Evolutionary conservation across 441 rosid species (phyloP).

Genomic region (Gossypium gossypioides): DNA sequence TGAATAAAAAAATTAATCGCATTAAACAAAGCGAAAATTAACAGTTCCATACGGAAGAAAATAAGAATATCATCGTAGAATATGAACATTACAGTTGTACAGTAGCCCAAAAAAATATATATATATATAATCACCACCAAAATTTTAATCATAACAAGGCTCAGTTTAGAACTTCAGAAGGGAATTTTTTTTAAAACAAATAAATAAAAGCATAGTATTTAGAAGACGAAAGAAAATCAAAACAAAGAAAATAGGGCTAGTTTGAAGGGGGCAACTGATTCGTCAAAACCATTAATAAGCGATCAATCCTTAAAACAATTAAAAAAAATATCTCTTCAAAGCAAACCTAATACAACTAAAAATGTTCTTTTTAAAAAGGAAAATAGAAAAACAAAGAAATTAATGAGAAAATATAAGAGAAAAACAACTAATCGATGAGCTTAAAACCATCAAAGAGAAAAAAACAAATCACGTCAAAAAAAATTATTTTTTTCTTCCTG

Average conservation of each 20-base stretch:
- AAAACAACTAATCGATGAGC: neutral
- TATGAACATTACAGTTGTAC: neutral
- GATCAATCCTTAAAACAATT: neutral
- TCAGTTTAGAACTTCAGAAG: neutral
- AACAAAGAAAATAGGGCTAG: neutral
- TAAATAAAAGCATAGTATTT: neutral
- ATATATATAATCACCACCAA: neutral
- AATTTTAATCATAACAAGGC: neutral
- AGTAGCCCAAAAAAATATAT: neutral
- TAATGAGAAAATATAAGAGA: neutral
- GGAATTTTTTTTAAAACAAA: neutral
- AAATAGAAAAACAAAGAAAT: neutral
- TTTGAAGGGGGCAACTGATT: neutral
- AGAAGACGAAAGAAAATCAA: neutral
- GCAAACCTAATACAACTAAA: neutral
- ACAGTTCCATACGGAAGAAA: neutral
- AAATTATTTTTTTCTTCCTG: neutral
- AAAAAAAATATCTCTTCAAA: neutral
- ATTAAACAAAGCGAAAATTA: neutral
- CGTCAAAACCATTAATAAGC: neutral
- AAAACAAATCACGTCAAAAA: neutral
- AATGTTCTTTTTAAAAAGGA: neutral
- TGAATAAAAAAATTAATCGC: neutral
- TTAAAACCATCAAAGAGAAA: neutral
- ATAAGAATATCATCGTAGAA: neutral